These are phyloP conservation scores for Cyclostephanos invisitatus DNA, from an alignment of 108 stramenopile species.

Conservation along the genomic window DNA sequence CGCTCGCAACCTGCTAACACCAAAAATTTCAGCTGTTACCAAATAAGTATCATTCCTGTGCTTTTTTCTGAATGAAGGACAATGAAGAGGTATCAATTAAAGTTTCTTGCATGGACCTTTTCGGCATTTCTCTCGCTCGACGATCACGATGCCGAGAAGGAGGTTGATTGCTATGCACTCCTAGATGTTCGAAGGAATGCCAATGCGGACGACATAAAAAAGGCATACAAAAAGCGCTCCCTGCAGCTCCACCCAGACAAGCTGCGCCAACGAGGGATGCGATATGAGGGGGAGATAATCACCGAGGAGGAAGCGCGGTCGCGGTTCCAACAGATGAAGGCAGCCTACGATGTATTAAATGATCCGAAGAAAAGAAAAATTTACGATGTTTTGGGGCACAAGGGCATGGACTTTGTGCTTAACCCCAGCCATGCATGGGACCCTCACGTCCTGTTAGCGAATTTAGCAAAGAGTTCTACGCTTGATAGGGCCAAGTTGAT, in stretches of 20 bases:
- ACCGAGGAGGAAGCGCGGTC: conserved; percentile 62
- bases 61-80: neutral
- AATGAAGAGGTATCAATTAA: conserved; percentile 53
- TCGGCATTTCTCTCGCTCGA: conserved; percentile 69
- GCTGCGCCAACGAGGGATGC: conserved; percentile 72
- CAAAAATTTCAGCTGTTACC: too few relatives aligned
- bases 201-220: conserved; percentile 70
- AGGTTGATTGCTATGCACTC: conserved; percentile 66
- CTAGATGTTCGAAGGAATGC: conserved; percentile 56
- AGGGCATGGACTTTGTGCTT: conserved; percentile 43
- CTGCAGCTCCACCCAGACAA: conserved; percentile 85
- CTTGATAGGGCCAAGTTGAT: conserved; percentile 67
- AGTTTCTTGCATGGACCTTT: conserved; percentile 58
- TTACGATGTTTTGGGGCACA: conserved; percentile 55
- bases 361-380: conserved; percentile 61
- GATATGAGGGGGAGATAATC: conserved; percentile 35
- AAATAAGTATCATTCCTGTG: too few relatives aligned
- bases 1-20: too few relatives aligned
- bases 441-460: conserved; percentile 63
- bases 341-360: conserved; percentile 66
- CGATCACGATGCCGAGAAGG: conserved; percentile 40
- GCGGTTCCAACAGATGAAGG: conserved; percentile 77
- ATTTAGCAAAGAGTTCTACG: conserved; percentile 56
- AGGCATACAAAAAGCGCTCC: conserved; percentile 76
- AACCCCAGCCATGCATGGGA: conserved; percentile 52